Conservation (phyloP, 306 rosid genomes). For the Erythrophleum fordii region DNA sequence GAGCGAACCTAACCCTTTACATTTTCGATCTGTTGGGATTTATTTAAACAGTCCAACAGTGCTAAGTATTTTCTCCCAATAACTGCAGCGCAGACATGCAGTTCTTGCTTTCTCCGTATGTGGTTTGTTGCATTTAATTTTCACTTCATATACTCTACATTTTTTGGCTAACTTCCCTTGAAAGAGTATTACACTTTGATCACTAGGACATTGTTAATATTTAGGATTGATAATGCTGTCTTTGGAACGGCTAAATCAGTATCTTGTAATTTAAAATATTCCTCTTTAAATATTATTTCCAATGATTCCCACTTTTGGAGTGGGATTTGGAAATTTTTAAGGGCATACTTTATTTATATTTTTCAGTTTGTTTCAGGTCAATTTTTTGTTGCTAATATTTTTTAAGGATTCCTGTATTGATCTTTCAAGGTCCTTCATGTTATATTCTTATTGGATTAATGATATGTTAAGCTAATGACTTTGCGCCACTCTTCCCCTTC, state of each 20-base stretch:
- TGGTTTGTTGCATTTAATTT: background rate
- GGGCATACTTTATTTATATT: background rate
- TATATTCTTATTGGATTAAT: background rate
- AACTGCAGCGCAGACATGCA: background rate
- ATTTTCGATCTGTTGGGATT: conserved; percentile 21
- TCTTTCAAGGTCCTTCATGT: background rate
- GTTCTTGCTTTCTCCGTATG: background rate
- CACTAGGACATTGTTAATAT: background rate
- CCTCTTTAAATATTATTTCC: background rate
- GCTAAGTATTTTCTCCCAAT: background rate
- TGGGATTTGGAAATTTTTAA: background rate
- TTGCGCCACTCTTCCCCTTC: background rate
- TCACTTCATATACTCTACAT: background rate
- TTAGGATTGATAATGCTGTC: background rate
- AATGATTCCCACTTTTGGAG: background rate
- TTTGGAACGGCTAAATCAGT: background rate
- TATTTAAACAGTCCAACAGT: background rate
- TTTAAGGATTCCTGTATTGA: background rate
- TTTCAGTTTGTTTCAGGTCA: background rate
- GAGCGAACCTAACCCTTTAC: background rate
- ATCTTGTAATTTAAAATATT: background rate
- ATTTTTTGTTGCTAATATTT: background rate
- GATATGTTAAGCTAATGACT: background rate
- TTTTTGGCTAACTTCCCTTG: background rate
- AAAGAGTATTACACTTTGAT: background rate